These are phyloP conservation scores for Tylopilus sp. DNA, from an alignment of 1,284 basidiomycete species.

Conservation along the genomic window DNA sequence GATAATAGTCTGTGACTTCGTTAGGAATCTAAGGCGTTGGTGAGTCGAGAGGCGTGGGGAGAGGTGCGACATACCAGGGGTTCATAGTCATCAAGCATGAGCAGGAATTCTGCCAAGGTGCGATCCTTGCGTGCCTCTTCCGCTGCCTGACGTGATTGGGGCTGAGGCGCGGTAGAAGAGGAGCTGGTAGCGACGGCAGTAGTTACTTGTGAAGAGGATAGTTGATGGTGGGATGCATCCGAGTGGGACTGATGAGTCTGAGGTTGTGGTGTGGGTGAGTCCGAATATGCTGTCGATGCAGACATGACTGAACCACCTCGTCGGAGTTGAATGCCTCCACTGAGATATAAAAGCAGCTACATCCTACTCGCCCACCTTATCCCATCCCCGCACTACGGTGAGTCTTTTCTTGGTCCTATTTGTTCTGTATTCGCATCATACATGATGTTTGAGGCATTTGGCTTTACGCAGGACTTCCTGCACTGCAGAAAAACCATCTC, in stretches of 20 bases:
- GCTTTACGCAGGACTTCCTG: conserved; percentile 75
- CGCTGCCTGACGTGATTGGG: conserved; percentile 69
- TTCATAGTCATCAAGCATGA: conserved; percentile 96
- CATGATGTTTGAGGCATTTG: conserved; percentile 93
- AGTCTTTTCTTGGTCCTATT: conserved; percentile 12
- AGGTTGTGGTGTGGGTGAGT: conserved; percentile 42
- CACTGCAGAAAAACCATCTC: conserved; percentile 66
- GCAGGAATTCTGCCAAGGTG: conserved; percentile 91
- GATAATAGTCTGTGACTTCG: conserved; percentile 97
- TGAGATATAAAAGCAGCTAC: conserved; percentile 37
- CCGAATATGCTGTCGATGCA: conserved; percentile 40
- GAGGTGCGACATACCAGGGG: conserved; percentile 72
- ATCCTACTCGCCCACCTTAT: not conserved
- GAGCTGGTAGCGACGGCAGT: conserved; percentile 30
- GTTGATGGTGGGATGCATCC: conserved; percentile 34
- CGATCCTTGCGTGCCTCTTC: conserved; percentile 89
- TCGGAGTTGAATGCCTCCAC: too few relatives aligned
- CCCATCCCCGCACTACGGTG: conserved; percentile 14
- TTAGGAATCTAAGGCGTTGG: conserved; percentile 84
- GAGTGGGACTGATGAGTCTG: conserved; percentile 34
- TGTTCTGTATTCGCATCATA: conserved; percentile 3
- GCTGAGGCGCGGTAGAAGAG: conserved; percentile 34
- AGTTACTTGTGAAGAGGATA: conserved; percentile 29
- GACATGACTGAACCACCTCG: conserved; percentile 40
- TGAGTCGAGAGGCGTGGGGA: not conserved